A percentile compares a stretch with the other conserved stretches of the same genome.
Evolutionary conservation across 2,329 filamentous ascomycete genomes (phyloP).

Genomic region (Ophiosphaerella narmari): DNA sequence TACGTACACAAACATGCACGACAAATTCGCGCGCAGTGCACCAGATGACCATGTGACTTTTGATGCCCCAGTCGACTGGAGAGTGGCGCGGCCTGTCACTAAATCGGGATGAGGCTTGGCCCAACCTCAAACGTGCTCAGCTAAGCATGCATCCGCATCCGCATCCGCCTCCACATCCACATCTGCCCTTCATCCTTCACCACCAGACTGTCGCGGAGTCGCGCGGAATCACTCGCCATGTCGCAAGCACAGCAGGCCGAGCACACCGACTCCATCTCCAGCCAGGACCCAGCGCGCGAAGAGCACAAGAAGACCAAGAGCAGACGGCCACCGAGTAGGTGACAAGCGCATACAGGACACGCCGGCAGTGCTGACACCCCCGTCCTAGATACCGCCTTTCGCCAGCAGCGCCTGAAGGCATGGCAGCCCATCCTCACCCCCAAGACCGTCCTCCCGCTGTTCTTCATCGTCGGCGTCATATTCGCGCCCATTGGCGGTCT

Average conservation of each 20-base stretch:
- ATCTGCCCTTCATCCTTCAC: slow-evolving; percentile 14
- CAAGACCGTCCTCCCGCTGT: slow-evolving; percentile 88
- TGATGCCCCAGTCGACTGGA: background rate
- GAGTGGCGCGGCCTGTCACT: slow-evolving; percentile 31
- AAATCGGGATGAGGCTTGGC: slow-evolving; percentile 29
- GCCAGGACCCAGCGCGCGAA: slow-evolving; percentile 48
- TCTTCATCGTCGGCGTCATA: slow-evolving; percentile 88
- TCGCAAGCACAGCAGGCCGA: slow-evolving; percentile 53
- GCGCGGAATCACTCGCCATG: slow-evolving; percentile 44
- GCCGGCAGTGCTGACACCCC: slow-evolving; percentile 21
- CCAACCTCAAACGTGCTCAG: slow-evolving; percentile 19
- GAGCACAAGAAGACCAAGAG: slow-evolving; percentile 74
- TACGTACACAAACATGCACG: too few relatives aligned
- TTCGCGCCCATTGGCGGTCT: slow-evolving; percentile 92
- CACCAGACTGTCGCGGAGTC: slow-evolving; percentile 29
- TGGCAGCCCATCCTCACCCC: slow-evolving; percentile 99
- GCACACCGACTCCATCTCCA: slow-evolving; percentile 49
- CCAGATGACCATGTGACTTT: too few relatives aligned
- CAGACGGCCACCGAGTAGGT: slow-evolving; percentile 84
- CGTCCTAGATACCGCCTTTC: slow-evolving; percentile 83
- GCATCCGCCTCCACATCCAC: too few relatives aligned
- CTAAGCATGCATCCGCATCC: slow-evolving; percentile 6
- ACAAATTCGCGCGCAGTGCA: too few relatives aligned
- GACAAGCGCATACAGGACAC: slow-evolving; percentile 4
- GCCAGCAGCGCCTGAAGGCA: slow-evolving; percentile 95